These are phyloP conservation scores for Carex scoparia DNA, from an alignment of 176 grass and related monocot species.

Conservation along the genomic window DNA sequence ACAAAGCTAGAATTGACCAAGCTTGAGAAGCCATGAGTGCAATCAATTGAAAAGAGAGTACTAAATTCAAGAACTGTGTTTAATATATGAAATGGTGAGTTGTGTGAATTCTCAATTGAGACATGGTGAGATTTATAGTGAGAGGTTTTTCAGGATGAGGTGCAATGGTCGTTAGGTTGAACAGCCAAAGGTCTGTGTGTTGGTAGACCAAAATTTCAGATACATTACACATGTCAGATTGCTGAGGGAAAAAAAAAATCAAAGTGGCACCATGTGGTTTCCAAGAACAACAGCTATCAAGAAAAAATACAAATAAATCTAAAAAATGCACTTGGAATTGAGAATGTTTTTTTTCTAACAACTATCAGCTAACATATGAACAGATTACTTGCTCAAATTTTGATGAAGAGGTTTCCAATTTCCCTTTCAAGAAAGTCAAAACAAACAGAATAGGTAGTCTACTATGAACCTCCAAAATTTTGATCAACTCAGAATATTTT, in stretches of 20 bases:
- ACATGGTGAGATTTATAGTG: neutral
- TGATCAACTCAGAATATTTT: neutral
- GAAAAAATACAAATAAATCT: neutral
- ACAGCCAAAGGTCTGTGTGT: neutral
- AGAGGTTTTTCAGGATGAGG: neutral
- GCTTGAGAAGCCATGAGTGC: conserved; percentile 34
- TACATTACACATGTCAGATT: neutral
- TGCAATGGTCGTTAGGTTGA: conserved; percentile 1
- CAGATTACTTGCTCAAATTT: neutral
- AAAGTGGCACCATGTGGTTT: neutral
- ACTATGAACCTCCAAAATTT: neutral
- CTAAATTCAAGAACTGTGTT: neutral
- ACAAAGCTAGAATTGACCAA: conserved; percentile 36
- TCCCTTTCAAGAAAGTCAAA: neutral
- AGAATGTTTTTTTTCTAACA: neutral
- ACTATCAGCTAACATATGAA: neutral
- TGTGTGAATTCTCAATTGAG: neutral
- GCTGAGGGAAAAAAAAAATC: neutral
- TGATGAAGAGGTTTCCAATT: neutral
- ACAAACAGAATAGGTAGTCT: neutral
- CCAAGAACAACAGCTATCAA: neutral
- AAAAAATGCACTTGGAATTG: neutral
- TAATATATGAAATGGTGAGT: neutral
- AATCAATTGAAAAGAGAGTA: neutral
- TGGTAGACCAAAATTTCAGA: neutral